Evolutionary conservation across 2,329 filamentous ascomycete genomes (phyloP), one percentile per base, ranked within the genome.

Genomic region (Fusarium protoensiforme): DNA sequence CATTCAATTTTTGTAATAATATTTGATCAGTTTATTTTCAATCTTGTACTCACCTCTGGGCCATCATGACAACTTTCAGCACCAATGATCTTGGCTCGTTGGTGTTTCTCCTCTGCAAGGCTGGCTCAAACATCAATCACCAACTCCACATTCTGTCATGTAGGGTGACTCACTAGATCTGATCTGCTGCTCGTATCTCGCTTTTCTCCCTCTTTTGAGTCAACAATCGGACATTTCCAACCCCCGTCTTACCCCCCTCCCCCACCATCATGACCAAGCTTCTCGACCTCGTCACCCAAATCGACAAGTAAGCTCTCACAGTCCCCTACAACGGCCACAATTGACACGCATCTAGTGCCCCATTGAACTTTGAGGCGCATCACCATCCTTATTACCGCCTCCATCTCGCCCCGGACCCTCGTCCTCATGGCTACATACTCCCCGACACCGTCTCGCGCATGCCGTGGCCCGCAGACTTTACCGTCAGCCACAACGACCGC

Each of bases 391-490:
- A 87, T 69, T 89, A 87, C 72, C 81, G 81, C 65, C 83, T 89
- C 36, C 76, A 83, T 10, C 81, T 89, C 13, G 81, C 84, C 2
- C 78, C 83, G 3, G 87, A 89, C 67, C 67, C 80, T 20, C 81
- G 84, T 5, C 81, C 85, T 1, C 87, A 89, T 68, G 87, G 87
- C 72, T 87, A 87, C 79, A 81, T 89, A 54, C 83, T 85, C 57
- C 83, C 84, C 4, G 78, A 78, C 56, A 87, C 83, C 18, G 84
- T 88, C 16, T 65, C 80, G 33, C 80, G 81, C 43, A 86, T 89
- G 80, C 86, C 86, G 5, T 87, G 85, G 84, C 85, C 85, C 0
- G 3, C 78, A 0, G 70, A 79, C 22, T 86, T 87, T 73, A 48
- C 59, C 56, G 68, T 87, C 66, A 60, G 80, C 71, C 80, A 83